These are phyloP conservation scores for Aspergillus niger DNA, from an alignment of 2,329 filamentous ascomycete species.

Conservation along the genomic window DNA sequence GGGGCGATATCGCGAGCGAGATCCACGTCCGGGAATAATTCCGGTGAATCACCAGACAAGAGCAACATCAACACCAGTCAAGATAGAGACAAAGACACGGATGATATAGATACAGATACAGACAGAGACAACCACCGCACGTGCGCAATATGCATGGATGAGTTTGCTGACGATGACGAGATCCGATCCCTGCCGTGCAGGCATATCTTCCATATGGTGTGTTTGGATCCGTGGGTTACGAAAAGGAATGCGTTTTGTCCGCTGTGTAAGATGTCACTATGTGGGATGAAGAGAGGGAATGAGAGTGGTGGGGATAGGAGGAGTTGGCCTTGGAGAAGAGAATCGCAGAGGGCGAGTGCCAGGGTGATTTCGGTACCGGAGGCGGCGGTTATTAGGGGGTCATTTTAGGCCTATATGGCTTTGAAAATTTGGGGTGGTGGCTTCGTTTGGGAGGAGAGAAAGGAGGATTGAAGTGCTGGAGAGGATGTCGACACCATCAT, in stretches of 20 bases:
- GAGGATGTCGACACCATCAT: no score
- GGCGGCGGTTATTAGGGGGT: background rate
- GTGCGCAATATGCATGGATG: constrained; percentile 96
- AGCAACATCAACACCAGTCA: no score
- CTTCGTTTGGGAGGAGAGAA: background rate
- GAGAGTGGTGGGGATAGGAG: background rate
- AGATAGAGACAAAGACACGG: background rate
- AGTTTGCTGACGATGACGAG: constrained; percentile 86
- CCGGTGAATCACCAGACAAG: no score
- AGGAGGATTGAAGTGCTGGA: background rate
- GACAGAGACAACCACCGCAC: constrained; percentile 9
- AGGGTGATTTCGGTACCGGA: background rate
- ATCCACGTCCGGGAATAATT: no score
- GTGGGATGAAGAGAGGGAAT: background rate
- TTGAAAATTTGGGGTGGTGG: background rate
- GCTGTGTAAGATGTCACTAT: constrained; percentile 68
- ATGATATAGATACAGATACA: background rate
- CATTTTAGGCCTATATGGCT: background rate
- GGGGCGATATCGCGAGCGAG: no score
- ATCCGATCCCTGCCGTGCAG: constrained; percentile 90
- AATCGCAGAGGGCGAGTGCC: background rate
- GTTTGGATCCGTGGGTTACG: constrained; percentile 94
- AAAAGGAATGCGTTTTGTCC: constrained; percentile 92
- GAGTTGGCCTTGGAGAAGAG: background rate
- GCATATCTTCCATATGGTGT: constrained; percentile 95